Base-by-base conservation (phyloP, 2,329 filamentous ascomycete genomes). In the Fusarium mangiferae region DNA sequence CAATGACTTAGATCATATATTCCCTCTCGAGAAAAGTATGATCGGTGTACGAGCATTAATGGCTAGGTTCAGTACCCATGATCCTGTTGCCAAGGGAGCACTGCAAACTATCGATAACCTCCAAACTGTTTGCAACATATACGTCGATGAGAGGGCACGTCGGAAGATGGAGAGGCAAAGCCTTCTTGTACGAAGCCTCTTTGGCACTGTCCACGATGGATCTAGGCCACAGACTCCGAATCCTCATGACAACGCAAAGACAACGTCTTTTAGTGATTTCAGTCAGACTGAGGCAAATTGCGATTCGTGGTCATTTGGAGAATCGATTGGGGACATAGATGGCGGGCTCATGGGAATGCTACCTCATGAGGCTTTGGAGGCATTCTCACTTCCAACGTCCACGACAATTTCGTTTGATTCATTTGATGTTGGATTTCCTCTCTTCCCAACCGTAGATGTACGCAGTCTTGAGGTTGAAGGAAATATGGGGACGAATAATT, bases 251-350 rank as follows among this genome's bases (percentile, higher is more conserved):
- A 55, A 11, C 13, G 4, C 11, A 39, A 55, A 55, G 24, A 12
- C 20, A n/a, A 7, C 4, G 0, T 11, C 35, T 18, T 1, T 18
- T 2, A n/a, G 20, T 2, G 14, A 5, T 17, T 28, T 41, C 6
- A 22, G 10, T 15, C 24, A 28, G 15, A 41, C 3, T 18, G 51
- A 55, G 8, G 20, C 13, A 39, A 10, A 7, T 1, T 5, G 28
- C 11, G 18, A 55, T 41, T 13, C 14, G 5, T 55, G 51, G 51
- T n/a, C 51, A 10, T 13, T 55, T 17, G 35, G 3, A 4, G 24
- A 28, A 28, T 14, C 51, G 7, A 10, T 28, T 5, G n/a, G 24
- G 7, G 11, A 41, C 51, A 18, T 41, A 6, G 35, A 55, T 17
- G 24, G 24, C 5, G 51, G 8, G 5, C 7, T 55, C 2, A 41